Conservation (phyloP, 2,329 filamentous ascomycete genomes). For the Paracoccidioides lutzii region DNA sequence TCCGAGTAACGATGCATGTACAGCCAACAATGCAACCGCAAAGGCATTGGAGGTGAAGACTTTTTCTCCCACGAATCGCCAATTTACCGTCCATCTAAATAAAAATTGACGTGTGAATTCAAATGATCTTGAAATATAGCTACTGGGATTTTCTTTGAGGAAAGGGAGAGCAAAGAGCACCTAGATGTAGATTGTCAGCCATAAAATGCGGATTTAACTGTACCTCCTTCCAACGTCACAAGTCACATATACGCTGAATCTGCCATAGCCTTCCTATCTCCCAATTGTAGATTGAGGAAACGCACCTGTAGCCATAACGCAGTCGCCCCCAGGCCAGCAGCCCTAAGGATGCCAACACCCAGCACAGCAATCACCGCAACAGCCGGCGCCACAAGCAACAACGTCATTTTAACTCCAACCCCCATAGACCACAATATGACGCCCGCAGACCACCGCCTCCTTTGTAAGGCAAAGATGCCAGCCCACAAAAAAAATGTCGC, state of each 20-base stretch:
- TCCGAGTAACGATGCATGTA: constrained; percentile 53
- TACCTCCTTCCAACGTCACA: neutral
- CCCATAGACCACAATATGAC: constrained; percentile 63
- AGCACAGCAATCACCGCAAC: constrained; percentile 65
- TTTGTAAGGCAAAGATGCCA: constrained; percentile 67
- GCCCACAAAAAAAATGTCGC: constrained; percentile 72
- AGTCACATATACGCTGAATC: neutral
- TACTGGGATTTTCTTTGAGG: constrained; percentile 45
- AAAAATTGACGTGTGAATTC: constrained; percentile 84
- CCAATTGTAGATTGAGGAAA: constrained; percentile 14
- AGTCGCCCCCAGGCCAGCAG: constrained; percentile 55
- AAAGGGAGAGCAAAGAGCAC: constrained; percentile 54
- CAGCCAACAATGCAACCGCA: constrained; percentile 50
- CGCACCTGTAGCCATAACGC: constrained; percentile 66
- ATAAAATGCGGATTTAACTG: neutral
- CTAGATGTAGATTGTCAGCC: constrained; percentile 24
- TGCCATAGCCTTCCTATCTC: neutral
- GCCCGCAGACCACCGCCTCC: constrained; percentile 58
- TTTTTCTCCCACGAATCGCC: constrained; percentile 84
- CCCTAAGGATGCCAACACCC: constrained; percentile 51
- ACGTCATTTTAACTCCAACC: constrained; percentile 87
- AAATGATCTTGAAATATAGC: constrained; percentile 73
- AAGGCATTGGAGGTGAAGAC: constrained; percentile 62
- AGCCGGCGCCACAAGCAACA: constrained; percentile 71
- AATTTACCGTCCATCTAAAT: constrained; percentile 98